These are phyloP conservation scores for Quercus glauca DNA, from an alignment of 306 rosid species.

Conservation along the genomic window DNA sequence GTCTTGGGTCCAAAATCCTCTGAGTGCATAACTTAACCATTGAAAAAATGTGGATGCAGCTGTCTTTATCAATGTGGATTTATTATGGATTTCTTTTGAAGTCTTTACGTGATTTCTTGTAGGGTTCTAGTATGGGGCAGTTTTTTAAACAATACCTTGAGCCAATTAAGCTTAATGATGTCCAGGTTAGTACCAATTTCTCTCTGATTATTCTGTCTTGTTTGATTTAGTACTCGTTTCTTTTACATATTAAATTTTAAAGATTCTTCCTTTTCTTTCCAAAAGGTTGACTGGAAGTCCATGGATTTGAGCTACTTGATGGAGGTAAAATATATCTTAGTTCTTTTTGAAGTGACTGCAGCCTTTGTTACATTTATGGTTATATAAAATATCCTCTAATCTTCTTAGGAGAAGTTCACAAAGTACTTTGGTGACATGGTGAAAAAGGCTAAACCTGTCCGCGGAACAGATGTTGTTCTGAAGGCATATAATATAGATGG, in stretches of 20 bases:
- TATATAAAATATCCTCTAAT: slow-evolving; percentile 17
- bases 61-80: neutral
- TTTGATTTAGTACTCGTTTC: slow-evolving; percentile 12
- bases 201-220: neutral
- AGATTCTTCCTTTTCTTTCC: slow-evolving; percentile 28
- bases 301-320: slow-evolving; percentile 84
- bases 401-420: slow-evolving; percentile 59
- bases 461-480: slow-evolving; percentile 64
- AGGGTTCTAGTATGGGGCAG: slow-evolving; percentile 98
- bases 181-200: slow-evolving; percentile 44
- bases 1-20: too few species aligned
- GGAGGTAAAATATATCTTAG: slow-evolving; percentile 53
- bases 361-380: slow-evolving; percentile 16
- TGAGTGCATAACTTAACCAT: too few species aligned
- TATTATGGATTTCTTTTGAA: slow-evolving; percentile 14
- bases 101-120: slow-evolving; percentile 22
- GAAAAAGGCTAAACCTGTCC: slow-evolving; percentile 63
- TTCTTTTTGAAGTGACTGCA: slow-evolving; percentile 1
- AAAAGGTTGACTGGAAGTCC: slow-evolving; percentile 82
- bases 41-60: neutral
- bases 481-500: slow-evolving; percentile 69
- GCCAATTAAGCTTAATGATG: slow-evolving; percentile 87
- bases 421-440: slow-evolving; percentile 58
- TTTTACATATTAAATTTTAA: slow-evolving; percentile 25
- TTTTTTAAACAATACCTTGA: slow-evolving; percentile 84